Evolutionary conservation across 2,329 filamentous ascomycete species (phyloP).

Genomic region (Akanthomyces muscarius): DNA sequence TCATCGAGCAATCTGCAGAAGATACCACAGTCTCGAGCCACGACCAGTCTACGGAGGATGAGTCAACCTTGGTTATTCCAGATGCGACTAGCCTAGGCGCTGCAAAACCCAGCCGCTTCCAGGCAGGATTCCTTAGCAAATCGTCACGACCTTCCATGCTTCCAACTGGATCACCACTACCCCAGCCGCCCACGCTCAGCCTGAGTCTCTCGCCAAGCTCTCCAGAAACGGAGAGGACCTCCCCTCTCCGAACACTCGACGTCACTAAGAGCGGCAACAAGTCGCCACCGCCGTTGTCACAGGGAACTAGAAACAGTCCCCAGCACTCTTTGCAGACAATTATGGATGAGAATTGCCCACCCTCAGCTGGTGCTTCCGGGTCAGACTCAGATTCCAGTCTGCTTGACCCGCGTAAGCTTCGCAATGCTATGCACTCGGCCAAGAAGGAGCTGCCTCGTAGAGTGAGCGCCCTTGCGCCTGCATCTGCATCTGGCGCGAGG

Average conservation of each 20-base stretch:
- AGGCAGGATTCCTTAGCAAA: constrained; percentile 78
- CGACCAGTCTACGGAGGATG: constrained; percentile 39
- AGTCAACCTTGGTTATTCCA: constrained; percentile 56
- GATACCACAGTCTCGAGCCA: not conserved
- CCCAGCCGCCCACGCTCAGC: constrained; percentile 52
- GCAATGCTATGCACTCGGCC: constrained; percentile 50
- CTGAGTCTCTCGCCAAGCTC: constrained; percentile 50
- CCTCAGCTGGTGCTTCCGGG: constrained; percentile 34
- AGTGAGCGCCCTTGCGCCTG: constrained; percentile 35
- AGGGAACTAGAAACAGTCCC: constrained; percentile 29
- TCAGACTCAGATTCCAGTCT: constrained; percentile 47
- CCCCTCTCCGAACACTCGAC: constrained; percentile 49
- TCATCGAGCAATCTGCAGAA: constrained; percentile 16
- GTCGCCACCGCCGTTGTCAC: constrained; percentile 39
- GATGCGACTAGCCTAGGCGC: constrained; percentile 32
- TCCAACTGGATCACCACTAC: constrained; percentile 57
- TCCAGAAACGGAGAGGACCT: constrained; percentile 28
- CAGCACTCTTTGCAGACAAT: constrained; percentile 35
- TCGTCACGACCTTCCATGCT: constrained; percentile 37
- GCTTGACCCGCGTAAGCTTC: constrained; percentile 52
- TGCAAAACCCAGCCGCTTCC: constrained; percentile 71
- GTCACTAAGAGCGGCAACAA: constrained; percentile 48
- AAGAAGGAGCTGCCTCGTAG: constrained; percentile 45
- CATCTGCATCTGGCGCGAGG: constrained; percentile 34
- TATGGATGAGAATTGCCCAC: constrained; percentile 51